phyloP scores from a whole-genome alignment of 495 filamentous ascomycete species.

The Talaromyces adpressus region DNA sequence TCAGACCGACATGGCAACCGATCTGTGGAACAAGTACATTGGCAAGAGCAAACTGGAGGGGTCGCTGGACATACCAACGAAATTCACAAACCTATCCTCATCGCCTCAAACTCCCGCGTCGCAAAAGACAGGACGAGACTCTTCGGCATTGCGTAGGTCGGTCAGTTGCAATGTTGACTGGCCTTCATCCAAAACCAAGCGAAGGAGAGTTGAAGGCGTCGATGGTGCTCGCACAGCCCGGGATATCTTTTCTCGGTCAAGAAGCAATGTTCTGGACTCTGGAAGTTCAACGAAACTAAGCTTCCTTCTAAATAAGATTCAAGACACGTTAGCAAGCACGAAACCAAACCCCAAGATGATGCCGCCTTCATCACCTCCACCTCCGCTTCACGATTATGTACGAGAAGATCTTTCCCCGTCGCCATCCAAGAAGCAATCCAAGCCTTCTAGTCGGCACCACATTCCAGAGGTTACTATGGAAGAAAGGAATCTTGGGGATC shows the following conservation, averaged over 20 bases:
- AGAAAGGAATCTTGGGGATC: constrained; percentile 9
- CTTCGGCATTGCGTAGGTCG: constrained; percentile 54
- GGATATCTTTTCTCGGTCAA: constrained; percentile 40
- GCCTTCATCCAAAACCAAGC: constrained; percentile 51
- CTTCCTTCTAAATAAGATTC: constrained; percentile 58
- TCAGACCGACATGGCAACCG: constrained; percentile 71
- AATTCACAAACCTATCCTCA: constrained; percentile 59
- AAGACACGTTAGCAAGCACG: constrained; percentile 48
- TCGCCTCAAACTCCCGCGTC: constrained; percentile 56
- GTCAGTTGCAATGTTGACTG: constrained; percentile 66
- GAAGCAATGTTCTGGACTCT: constrained; percentile 44
- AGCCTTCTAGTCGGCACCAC: constrained; percentile 1
- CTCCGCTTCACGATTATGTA: constrained; percentile 32
- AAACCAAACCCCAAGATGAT: constrained; percentile 20
- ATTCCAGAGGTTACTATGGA: constrained; percentile 9
- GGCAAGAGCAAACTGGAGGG: constrained; percentile 36
- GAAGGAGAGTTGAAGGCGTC: constrained; percentile 28
- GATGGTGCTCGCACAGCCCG: constrained; percentile 25
- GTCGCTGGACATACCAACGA: constrained; percentile 36
- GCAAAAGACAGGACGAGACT: constrained; percentile 34
- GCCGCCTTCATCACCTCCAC: constrained; percentile 51
- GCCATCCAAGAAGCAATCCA: constrained; percentile 29
- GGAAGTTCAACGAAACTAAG: constrained; percentile 50
- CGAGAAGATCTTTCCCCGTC: constrained; percentile 34
- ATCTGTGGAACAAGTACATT: constrained; percentile 81